Evolutionary conservation across 352 stramenopile genomes (phyloP).

Genomic region (Saprolegnia parasitica): DNA sequence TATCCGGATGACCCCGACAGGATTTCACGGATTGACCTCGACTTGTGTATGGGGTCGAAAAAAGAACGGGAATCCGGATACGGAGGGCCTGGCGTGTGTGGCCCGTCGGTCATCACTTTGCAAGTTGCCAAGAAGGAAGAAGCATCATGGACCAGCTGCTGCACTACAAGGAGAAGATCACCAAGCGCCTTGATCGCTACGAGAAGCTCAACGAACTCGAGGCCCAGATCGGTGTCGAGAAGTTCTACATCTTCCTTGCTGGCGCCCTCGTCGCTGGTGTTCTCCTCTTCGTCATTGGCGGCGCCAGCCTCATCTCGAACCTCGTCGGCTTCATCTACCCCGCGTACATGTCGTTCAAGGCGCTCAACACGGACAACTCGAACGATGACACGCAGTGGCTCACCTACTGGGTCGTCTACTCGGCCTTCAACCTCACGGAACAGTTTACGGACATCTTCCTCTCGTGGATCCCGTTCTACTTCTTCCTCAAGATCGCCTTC

Average conservation of each 20-base stretch:
- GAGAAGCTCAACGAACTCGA: constrained; percentile 79
- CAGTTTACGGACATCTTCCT: constrained; percentile 74
- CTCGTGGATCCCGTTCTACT: constrained; percentile 85
- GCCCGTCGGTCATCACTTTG: constrained; percentile 19
- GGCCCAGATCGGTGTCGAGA: constrained; percentile 81
- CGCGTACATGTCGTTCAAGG: constrained; percentile 87
- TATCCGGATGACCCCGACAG: too few species aligned
- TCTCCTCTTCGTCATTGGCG: constrained; percentile 74
- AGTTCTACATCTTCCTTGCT: constrained; percentile 81
- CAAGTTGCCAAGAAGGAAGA: constrained; percentile 13
- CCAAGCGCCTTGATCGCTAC: constrained; percentile 70
- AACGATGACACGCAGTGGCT: constrained; percentile 86
- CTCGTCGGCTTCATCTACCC: constrained; percentile 86
- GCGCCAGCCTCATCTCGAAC: constrained; percentile 69
- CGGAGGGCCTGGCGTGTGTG: background rate
- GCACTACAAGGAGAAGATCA: constrained; percentile 84
- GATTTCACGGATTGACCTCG: too few species aligned
- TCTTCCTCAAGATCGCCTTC: constrained; percentile 84
- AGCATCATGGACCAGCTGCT: constrained; percentile 67
- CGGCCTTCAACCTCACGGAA: constrained; percentile 96
- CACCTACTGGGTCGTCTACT: constrained; percentile 93
- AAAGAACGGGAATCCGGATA: constrained; percentile 23
- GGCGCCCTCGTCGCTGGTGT: constrained; percentile 45
- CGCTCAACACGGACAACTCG: constrained; percentile 63
- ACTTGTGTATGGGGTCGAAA: background rate